Evolutionary conservation across 2,329 filamentous ascomycete species (phyloP).

Genomic region (Apiospora kogelbergensis): DNA sequence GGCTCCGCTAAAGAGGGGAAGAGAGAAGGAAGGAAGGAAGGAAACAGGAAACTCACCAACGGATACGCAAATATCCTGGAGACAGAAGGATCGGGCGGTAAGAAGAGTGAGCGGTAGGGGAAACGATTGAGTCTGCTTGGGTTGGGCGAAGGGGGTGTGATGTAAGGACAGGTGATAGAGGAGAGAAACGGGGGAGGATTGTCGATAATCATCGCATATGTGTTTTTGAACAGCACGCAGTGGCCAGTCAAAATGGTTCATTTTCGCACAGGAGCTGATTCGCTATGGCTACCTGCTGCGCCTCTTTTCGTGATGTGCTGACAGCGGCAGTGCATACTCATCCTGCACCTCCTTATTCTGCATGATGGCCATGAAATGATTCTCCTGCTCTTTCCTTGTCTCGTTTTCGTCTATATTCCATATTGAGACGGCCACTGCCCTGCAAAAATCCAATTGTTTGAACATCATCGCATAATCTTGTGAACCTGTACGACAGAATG

Average conservation of each 20-base stretch:
- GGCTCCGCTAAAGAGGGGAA: neutral
- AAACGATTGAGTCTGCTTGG: neutral
- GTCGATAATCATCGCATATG: conserved; percentile 1
- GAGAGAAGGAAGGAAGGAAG: neutral
- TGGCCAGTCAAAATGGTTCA: neutral
- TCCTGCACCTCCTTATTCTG: neutral
- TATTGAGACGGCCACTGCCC: neutral
- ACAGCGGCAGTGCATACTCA: neutral
- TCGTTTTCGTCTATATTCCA: no score
- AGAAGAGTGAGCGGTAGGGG: neutral
- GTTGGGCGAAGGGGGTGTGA: neutral
- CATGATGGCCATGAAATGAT: neutral
- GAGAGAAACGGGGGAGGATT: neutral
- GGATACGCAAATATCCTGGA: neutral
- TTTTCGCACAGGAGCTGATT: neutral
- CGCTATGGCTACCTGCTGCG: neutral
- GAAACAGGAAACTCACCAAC: neutral
- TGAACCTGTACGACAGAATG: neutral
- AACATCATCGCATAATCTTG: neutral
- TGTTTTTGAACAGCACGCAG: neutral
- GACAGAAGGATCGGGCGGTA: neutral
- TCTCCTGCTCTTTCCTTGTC: no score
- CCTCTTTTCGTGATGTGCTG: neutral
- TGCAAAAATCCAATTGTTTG: neutral
- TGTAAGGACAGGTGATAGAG: neutral